Conservation (phyloP, 2,329 filamentous ascomycete species). For the Pleomassaria siparia region DNA sequence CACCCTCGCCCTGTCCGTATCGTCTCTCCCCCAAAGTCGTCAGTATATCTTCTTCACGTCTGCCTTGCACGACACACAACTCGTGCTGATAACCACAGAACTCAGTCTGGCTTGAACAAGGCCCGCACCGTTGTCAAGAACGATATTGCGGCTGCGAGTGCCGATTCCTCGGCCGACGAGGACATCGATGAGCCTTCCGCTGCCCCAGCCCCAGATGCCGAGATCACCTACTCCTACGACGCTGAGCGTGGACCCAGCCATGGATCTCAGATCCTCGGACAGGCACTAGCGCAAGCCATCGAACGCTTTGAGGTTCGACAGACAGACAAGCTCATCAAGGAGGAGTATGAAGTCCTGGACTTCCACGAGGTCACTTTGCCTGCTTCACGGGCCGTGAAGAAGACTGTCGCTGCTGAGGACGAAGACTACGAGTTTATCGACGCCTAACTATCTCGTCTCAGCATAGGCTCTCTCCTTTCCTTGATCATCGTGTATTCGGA, state of each 20-base stretch:
- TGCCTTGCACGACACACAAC: not conserved
- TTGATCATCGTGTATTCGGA: conserved; percentile 8
- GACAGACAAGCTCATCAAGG: conserved; percentile 62
- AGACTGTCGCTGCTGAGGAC: conserved; percentile 38
- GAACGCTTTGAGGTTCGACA: conserved; percentile 62
- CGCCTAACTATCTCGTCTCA: conserved; percentile 15
- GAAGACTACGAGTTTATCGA: conserved; percentile 47
- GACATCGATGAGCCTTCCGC: conserved; percentile 48
- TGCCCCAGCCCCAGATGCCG: conserved; percentile 49
- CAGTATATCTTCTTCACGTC: conserved; percentile 13
- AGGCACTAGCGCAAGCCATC: conserved; percentile 59
- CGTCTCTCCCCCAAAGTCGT: conserved; percentile 32
- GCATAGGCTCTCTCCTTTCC: conserved; percentile 5
- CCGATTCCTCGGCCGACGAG: conserved; percentile 48
- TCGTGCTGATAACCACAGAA: conserved; percentile 22
- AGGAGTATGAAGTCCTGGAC: conserved; percentile 60
- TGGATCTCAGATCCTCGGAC: conserved; percentile 60
- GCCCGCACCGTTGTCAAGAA: conserved; percentile 43
- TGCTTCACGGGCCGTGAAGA: conserved; percentile 28
- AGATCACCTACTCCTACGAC: conserved; percentile 58
- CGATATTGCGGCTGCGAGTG: conserved; percentile 46
- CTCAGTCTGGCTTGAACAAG: conserved; percentile 32
- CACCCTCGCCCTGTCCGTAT: conserved; percentile 41
- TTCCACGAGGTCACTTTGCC: conserved; percentile 42
- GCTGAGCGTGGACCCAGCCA: conserved; percentile 51